These are phyloP conservation scores for Suillus subluteus DNA, from an alignment of 768 basidiomycete genomes.

Conservation along the genomic window DNA sequence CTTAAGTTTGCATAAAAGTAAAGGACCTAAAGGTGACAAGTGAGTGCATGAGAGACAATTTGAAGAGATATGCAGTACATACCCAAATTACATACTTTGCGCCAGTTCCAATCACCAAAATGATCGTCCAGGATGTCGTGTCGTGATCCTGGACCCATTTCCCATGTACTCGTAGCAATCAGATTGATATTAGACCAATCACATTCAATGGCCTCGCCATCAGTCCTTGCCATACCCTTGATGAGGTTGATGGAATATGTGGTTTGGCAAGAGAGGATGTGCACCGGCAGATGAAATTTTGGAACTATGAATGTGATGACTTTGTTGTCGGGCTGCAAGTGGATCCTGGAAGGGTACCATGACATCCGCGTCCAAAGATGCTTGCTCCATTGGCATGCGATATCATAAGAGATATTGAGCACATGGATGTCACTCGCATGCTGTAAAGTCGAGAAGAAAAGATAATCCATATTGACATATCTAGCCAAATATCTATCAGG, in stretches of 20 bases:
- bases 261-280: not conserved
- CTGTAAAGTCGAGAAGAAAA: constrained; percentile 3
- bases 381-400: no score
- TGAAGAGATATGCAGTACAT: constrained; percentile 38
- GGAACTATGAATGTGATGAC: constrained; percentile 15
- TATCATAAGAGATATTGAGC: constrained; percentile 18
- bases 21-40: not conserved
- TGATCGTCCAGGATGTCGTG: not conserved
- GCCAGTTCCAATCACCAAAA: not conserved
- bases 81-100: not conserved
- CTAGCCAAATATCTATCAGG: constrained; percentile 2
- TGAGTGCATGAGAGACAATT: constrained; percentile 26
- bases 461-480: constrained; percentile 17
- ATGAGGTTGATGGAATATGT: not conserved
- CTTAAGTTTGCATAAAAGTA: not conserved
- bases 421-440: not conserved
- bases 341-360: not conserved
- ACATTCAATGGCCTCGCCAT: not conserved
- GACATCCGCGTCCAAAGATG: not conserved
- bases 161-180: not conserved
- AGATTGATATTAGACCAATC: not conserved
- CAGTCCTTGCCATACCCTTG: not conserved
- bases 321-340: not conserved
- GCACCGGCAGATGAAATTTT: not conserved
- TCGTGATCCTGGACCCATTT: not conserved